Evolutionary conservation across 441 rosid species (phyloP), one percentile per base, ranked within the genome.

Genomic region (Lepidium campestre): DNA sequence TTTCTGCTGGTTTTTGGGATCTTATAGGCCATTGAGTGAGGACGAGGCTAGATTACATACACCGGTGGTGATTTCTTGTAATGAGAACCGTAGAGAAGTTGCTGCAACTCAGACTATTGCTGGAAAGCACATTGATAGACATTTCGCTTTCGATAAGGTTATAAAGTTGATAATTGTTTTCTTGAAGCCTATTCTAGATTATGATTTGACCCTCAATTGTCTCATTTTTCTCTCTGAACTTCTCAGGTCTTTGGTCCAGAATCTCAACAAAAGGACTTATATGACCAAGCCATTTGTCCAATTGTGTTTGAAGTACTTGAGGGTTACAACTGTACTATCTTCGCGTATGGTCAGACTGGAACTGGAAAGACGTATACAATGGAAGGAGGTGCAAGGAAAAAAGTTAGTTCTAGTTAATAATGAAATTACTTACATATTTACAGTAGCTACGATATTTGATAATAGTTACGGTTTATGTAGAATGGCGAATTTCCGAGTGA

Each of bases 291-390:
- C 20, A 96, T 94, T 15, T 85, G 86, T 59, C 99, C 99, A 29
- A 88, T 89, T 67, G 97, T 94, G 29, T 81, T 77, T 77, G 99
- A 91, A 86, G 98, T 94, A 57, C 96, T 94, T 27, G 99, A 94
- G 76, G 99, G 99, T 57, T 94, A 94, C 64, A 94, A 94, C 72
- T 94, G 99, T 81, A 94, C 99, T 15, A 94, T 94, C 74, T 94
- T 94, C 82, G 99, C 99, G 2, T 94, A 94, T 70, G 99, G 99
- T 50, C 99, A 91, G 76, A 94, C 99, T 2, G 98, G 99, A 68
- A 94, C 99, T 8, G 99, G 99, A 44, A 93, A 93, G 73, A 93
- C 99, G 5, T 94, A 94, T 80, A 94, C 98, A 0, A 94, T 94
- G 99, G 98, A 94, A 83, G 99, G 99, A 71, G 97, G 91, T 63